Percentiles rank a stretch among this genome's conserved stretches.
These are phyloP conservation scores for Peltaster fructicola DNA, from an alignment of 2,329 filamentous ascomycete species.

Conservation along the genomic window DNA sequence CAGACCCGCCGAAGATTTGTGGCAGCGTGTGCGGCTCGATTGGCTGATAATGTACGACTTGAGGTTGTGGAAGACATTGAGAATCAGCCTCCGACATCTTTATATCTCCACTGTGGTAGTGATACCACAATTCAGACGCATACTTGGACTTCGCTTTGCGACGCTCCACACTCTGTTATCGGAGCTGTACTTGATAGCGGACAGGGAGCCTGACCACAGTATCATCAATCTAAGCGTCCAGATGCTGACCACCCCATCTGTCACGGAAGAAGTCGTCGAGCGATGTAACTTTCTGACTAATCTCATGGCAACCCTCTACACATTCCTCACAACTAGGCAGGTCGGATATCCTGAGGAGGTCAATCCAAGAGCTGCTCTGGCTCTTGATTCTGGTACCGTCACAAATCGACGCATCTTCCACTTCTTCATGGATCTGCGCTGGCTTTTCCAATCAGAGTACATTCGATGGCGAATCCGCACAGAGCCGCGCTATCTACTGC, in stretches of 20 bases:
- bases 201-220: slow-evolving; percentile 90
- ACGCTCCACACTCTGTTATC: slow-evolving; percentile 86
- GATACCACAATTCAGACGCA: slow-evolving; percentile 87
- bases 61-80: slow-evolving; percentile 88
- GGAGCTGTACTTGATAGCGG: slow-evolving; percentile 87
- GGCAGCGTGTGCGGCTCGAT: slow-evolving; percentile 75
- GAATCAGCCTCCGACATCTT: slow-evolving; percentile 75
- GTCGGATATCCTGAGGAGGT: slow-evolving; percentile 88
- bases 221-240: slow-evolving; percentile 96
- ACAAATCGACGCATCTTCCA: slow-evolving; percentile 94
- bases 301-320: slow-evolving; percentile 89
- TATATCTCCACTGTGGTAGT: slow-evolving; percentile 95
- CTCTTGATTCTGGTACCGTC: slow-evolving; percentile 85
- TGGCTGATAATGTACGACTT: slow-evolving; percentile 91
- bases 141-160: slow-evolving; percentile 83
- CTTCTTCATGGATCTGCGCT: slow-evolving; percentile 89
- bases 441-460: slow-evolving; percentile 72
- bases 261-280: slow-evolving; percentile 88
- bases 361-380: slow-evolving; percentile 66
- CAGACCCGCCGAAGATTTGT: slow-evolving; percentile 66
- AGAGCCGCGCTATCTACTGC: slow-evolving; percentile 74
- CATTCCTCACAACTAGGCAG: slow-evolving; percentile 88
- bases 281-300: slow-evolving; percentile 91
- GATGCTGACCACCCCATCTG: slow-evolving; percentile 90
- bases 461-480: slow-evolving; percentile 70